Evolutionary conservation across 495 filamentous ascomycete genomes (phyloP).

Genomic region (Cercophora scortea): DNA sequence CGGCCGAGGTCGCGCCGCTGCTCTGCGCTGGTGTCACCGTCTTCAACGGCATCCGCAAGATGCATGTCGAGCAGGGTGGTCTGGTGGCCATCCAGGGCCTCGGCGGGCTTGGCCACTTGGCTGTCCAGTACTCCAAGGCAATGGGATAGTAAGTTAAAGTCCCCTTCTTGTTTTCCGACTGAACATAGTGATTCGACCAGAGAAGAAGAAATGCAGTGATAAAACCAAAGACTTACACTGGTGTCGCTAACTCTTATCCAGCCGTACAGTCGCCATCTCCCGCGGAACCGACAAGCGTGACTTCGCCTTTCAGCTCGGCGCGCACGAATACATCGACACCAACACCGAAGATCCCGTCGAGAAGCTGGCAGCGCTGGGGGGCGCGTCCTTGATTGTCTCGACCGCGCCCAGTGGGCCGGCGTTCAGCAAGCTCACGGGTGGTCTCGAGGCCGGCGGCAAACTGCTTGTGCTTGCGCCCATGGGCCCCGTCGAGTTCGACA

Average conservation of each 20-base stretch:
- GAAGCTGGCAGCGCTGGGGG: conserved; percentile 48
- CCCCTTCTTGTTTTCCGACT: too few relatives aligned
- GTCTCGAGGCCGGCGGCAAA: conserved; percentile 46
- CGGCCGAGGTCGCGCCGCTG: conserved; percentile 52
- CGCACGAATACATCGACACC: conserved; percentile 56
- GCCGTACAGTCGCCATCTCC: conserved; percentile 50
- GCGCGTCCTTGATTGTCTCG: conserved; percentile 52
- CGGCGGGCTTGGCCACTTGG: conserved; percentile 57
- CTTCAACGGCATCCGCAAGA: conserved; percentile 59
- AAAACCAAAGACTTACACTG: too few relatives aligned
- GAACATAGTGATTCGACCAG: too few relatives aligned
- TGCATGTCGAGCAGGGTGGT: conserved; percentile 48
- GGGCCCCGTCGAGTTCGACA: conserved; percentile 47
- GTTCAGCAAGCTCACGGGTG: conserved; percentile 45
- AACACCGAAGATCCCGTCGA: conserved; percentile 42
- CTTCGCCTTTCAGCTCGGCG: conserved; percentile 53
- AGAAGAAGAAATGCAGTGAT: too few relatives aligned
- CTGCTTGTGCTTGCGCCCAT: conserved; percentile 48
- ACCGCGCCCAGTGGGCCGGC: conserved; percentile 53
- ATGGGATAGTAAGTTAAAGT: conserved; percentile 42
- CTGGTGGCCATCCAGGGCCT: conserved; percentile 55
- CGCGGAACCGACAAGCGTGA: conserved; percentile 44
- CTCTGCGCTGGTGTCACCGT: conserved; percentile 63
- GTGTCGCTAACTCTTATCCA: too few relatives aligned
- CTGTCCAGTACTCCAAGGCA: conserved; percentile 52